Base-by-base conservation (phyloP, 176 grass and related monocot genomes). In the Pontederia paniculata region DNA sequence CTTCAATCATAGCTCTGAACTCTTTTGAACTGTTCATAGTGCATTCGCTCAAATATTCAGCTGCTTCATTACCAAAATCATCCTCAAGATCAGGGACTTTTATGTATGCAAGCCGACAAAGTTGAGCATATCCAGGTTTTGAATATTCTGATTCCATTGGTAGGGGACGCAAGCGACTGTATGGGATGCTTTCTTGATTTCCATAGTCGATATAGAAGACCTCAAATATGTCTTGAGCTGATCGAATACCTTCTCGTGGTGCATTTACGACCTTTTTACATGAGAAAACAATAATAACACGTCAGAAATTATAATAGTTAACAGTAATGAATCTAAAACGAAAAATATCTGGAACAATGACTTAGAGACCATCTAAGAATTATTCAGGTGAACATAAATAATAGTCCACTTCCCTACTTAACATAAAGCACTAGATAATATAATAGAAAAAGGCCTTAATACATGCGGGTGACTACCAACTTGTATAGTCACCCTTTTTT, bases 171-270 rank as follows among this genome's bases (percentile, higher is more conserved):
- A 98, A 73, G 50, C 66, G 69, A 49, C 72, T 88, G 65, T 98
- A 98, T 2, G 94, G 72, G 65, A 98, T 68, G 54, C 68, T 80
- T 58, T 98, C 94, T 73, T 98, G 94, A 75, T 98, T 98, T 9
- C 94, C 94, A 45, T 91, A 98, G 62, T 98, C 94, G 44, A 98
- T 82, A 55, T 98, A 98, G 70, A 98, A 98, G 23, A 98, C 87
- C 78, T 98, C 94, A 69, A 82, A 98, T 22, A 84, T 76, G 74
- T 98, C 83, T 17, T 80, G 63, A 41, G 73, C 55, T 66, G 94
- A 98, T 76, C 81, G 60, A 48, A 93, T 87, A 60, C 57, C 75
- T 75, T 77, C 84, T 67, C 77, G 80, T 60, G 87, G 94, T 69
- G 87, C 94, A 77, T 69, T 98, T 25, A 98, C 94, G 62, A 98